Base-by-base conservation (phyloP, 306 rosid genomes). In the Begonia peltatifolia region DNA sequence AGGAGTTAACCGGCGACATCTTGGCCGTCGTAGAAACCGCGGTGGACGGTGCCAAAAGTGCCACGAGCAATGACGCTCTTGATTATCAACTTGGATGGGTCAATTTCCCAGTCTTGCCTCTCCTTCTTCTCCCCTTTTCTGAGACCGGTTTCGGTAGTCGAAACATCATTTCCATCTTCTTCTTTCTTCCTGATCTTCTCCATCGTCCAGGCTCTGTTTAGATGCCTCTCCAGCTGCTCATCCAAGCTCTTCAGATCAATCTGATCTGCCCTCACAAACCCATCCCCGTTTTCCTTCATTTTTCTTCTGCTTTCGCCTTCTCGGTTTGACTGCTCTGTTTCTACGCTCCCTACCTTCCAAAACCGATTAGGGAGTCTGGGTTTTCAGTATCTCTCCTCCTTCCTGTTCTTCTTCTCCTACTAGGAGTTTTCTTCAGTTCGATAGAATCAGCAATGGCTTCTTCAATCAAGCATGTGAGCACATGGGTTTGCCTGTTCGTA, bases 231-330 rank as follows among this genome's bases (percentile, higher is more conserved):
- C 0, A 89, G 87, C 65, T 89, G 97, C 51, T 90, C 97, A 42
- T 90, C 97, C 65, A 90, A 78, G 80, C 92, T 85, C 78, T 90
- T 90, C 54, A 90, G 90, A 83, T 90, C 97, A 80, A 90, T 90
- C 82, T 90, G 95, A 80, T 90, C 97, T 4, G 97, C 97, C 42
- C 97, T 60, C 52, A 90, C 97, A 60, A 85, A 90, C 59, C 94
- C 95, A 71, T 85, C 97, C 57, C 81, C 59, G 62, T 54, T 64
- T 35, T 85, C 95, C 76, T 85, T 86, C 97, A 85, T 83, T 54
- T 73, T 56, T 14, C 50, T 14, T 0, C 12, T 6, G 30, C n/a
- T 20, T 43, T 11, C 12, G 2, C 22, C 30, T 50, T 50, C 22
- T 50, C 16, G 12, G 52, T 14, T 42, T 42, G 2, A 20, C 23